A percentile compares a stretch with the other conserved stretches of the same genome.
phyloP scores from a whole-genome alignment of 768 basidiomycete genomes.

The Amanita subjunquillea region DNA sequence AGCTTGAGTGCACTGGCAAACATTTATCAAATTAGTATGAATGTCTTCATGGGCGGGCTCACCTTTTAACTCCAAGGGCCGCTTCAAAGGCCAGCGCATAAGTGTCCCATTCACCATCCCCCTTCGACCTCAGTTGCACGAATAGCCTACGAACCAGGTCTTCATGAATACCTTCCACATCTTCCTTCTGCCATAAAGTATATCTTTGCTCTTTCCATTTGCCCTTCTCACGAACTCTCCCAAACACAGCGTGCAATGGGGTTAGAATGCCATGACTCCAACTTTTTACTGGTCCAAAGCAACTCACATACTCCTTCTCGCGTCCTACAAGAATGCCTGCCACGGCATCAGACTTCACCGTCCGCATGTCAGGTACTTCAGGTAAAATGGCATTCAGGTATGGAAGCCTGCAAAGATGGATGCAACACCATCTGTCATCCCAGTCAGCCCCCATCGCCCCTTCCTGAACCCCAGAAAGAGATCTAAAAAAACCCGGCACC shows the following conservation, averaged over 20 bases:
- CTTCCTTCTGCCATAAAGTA: constrained; percentile 30
- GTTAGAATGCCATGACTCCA: constrained; percentile 49
- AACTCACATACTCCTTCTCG: constrained; percentile 48
- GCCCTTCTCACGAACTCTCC: constrained; percentile 13
- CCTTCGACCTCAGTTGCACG: constrained; percentile 36
- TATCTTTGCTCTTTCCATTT: constrained; percentile 15
- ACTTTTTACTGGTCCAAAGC: constrained; percentile 58
- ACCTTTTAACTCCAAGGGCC: constrained; percentile 49
- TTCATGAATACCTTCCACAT: constrained; percentile 40
- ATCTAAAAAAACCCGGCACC: constrained; percentile 50
- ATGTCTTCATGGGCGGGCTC: constrained; percentile 6
- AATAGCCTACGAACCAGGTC: constrained; percentile 50
- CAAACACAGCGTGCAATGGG: constrained; percentile 36
- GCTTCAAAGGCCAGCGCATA: constrained; percentile 62
- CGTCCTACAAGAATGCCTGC: constrained; percentile 60
- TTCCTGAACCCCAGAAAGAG: constrained; percentile 19
- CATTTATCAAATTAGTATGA: background rate
- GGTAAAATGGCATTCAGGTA: constrained; percentile 49
- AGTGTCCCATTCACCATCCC: constrained; percentile 56
- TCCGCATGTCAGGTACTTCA: constrained; percentile 15
- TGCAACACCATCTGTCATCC: constrained; percentile 63
- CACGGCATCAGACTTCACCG: constrained; percentile 44
- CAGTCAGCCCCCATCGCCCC: constrained; percentile 22
- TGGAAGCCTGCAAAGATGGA: constrained; percentile 31
- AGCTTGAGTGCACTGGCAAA: constrained; percentile 50